These are phyloP conservation scores for Blastobotrys niveus DNA, from an alignment of 1,139 yeast genomes.

Conservation along the genomic window DNA sequence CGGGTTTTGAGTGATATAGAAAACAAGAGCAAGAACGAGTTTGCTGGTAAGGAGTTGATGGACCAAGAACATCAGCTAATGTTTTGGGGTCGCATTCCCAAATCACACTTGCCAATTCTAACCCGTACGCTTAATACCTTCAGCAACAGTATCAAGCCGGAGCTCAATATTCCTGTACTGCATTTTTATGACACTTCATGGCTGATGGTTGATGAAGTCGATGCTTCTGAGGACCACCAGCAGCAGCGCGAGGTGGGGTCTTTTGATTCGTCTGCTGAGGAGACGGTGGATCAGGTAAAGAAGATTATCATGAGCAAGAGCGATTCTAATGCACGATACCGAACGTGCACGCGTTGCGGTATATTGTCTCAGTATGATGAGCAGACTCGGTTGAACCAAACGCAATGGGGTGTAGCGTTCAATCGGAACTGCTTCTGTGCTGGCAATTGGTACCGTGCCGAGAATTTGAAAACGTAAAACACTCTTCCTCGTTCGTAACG, in stretches of 20 bases:
- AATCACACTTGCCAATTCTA: slow-evolving; percentile 40
- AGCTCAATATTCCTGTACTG: slow-evolving; percentile 39
- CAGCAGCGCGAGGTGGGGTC: slow-evolving; percentile 6
- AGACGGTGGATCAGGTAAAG: slow-evolving; percentile 19
- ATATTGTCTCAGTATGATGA: slow-evolving; percentile 46
- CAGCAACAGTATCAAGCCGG: slow-evolving; percentile 27
- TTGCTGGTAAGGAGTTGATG: slow-evolving; percentile 23
- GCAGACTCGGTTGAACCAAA: slow-evolving; percentile 29
- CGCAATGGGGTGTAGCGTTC: slow-evolving; percentile 67
- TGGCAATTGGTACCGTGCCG: slow-evolving; percentile 50
- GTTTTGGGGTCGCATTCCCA: slow-evolving; percentile 55
- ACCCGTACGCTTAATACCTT: slow-evolving; percentile 34
- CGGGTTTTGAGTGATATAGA: slow-evolving; percentile 54
- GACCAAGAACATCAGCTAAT: slow-evolving; percentile 59
- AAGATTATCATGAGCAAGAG: slow-evolving; percentile 26
- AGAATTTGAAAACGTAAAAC: no score
- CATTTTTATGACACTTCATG: slow-evolving; percentile 68
- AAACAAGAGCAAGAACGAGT: slow-evolving; percentile 27
- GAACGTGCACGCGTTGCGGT: slow-evolving; percentile 67
- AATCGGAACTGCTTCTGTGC: slow-evolving; percentile 79
- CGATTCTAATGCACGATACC: slow-evolving; percentile 23
- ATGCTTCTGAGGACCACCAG: slow-evolving; percentile 14
- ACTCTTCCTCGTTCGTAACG: no score
- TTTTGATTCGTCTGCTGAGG: slow-evolving; percentile 25
- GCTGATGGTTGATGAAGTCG: slow-evolving; percentile 46